A percentile compares a stretch with the other conserved stretches of the same genome.
Conservation (phyloP, 768 basidiomycete genomes). For the Russula ochroleuca region DNA sequence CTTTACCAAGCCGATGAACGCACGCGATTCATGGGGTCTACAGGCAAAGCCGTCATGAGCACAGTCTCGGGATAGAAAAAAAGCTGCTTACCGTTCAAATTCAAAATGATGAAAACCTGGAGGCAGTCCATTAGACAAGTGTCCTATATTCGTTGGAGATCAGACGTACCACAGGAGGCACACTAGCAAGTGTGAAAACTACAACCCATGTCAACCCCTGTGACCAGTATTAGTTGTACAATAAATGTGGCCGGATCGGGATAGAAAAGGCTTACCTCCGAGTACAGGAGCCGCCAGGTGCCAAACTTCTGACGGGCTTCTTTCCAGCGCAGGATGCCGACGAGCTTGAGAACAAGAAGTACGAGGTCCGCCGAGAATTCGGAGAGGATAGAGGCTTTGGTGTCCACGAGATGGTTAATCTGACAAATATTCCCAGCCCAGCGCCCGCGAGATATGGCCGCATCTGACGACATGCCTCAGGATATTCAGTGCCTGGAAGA, state of each 20-base stretch:
- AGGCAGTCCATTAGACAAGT: background rate
- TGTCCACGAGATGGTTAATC: background rate
- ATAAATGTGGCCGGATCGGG: background rate
- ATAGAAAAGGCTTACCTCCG: background rate
- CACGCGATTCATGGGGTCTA: slow-evolving; percentile 8
- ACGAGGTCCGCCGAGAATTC: background rate
- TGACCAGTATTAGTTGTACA: background rate
- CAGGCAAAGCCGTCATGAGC: background rate
- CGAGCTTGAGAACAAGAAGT: slow-evolving; percentile 4
- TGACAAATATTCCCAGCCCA: background rate
- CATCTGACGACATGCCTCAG: background rate
- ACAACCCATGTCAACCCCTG: slow-evolving; percentile 8
- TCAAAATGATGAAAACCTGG: slow-evolving; percentile 3
- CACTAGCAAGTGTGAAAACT: background rate
- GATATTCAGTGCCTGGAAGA: background rate
- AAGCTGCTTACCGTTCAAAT: slow-evolving; percentile 5
- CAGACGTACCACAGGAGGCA: background rate
- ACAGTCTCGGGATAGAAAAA: background rate
- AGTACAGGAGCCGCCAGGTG: slow-evolving; percentile 7
- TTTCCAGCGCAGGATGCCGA: slow-evolving; percentile 13
- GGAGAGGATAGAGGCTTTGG: background rate
- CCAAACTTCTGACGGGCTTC: background rate
- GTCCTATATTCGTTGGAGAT: background rate
- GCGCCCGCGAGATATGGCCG: background rate
- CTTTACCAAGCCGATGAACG: background rate